These are phyloP conservation scores for Hypoxylon sp. DNA, from an alignment of 2,329 filamentous ascomycete genomes.

Conservation along the genomic window DNA sequence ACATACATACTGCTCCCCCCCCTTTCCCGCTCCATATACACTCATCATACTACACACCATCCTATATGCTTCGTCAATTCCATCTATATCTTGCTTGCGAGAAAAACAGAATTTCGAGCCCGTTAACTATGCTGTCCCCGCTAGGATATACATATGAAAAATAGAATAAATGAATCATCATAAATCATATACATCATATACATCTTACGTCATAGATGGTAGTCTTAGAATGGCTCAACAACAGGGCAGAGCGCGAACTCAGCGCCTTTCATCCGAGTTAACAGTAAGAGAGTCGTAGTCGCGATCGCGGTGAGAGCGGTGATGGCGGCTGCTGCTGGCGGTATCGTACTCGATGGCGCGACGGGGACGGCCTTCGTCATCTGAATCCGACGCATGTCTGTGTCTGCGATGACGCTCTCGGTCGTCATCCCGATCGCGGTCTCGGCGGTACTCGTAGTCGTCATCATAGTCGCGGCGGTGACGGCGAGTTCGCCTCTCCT, in stretches of 20 bases:
- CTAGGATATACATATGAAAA: slow-evolving; percentile 13
- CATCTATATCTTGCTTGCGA: background rate
- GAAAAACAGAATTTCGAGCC: too few relatives aligned
- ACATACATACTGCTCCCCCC: background rate
- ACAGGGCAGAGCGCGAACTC: slow-evolving; percentile 1
- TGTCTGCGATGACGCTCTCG: slow-evolving; percentile 52
- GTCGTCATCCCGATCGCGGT: slow-evolving; percentile 48
- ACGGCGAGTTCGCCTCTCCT: slow-evolving; percentile 51
- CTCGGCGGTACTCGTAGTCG: slow-evolving; percentile 50
- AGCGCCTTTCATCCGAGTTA: slow-evolving; percentile 44
- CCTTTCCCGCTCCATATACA: slow-evolving; percentile 1
- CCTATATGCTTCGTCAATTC: slow-evolving; percentile 6
- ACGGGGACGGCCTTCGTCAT: slow-evolving; percentile 47
- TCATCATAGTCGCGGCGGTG: slow-evolving; percentile 53
- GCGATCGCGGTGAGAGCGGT: slow-evolving; percentile 40
- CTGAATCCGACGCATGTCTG: slow-evolving; percentile 39
- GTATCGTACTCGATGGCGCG: slow-evolving; percentile 51
- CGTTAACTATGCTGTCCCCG: background rate
- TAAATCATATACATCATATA: slow-evolving; percentile 30
- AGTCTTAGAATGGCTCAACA: background rate
- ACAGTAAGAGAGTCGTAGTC: slow-evolving; percentile 47
- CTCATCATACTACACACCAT: slow-evolving; percentile 1
- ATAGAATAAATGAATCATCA: slow-evolving; percentile 13
- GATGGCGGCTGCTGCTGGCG: slow-evolving; percentile 40
- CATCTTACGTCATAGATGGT: background rate